Base-by-base conservation (phyloP, 306 rosid species). In the Calophaca sinica region DNA sequence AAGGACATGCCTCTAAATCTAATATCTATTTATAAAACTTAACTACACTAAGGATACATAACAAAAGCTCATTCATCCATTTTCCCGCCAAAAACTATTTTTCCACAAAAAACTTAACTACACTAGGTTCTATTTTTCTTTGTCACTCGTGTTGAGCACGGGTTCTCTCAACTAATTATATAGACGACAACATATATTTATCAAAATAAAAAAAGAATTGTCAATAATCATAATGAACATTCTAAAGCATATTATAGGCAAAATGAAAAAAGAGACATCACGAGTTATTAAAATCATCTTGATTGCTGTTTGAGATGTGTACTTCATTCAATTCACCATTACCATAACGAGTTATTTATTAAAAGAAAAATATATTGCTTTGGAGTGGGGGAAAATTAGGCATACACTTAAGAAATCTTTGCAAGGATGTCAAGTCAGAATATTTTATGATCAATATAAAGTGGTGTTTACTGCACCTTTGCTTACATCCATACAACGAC, bases 401-500 rank as follows among this genome's bases (percentile, higher is more conserved):
- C 73, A 75, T 50, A 58, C 33, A 67, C 75, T 71, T 52, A 57
- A 60, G 70, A 74, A 74, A 71, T 55, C 81, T 60, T 63, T 20
- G 78, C 75, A 73, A 73, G 59, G 68, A 49, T 68, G 75, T 20
- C 26, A 78, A 42, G 67, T 62, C 73, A 73, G 55, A 58, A 80
- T 70, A 66, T 38, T 38, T 54, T 68, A 71, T 70, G 49, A 75
- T 69, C 67, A 75, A 53, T 29, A 53, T 60, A 81, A 64, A 80
- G 46, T 61, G 81, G 83, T 77, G 72, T 79, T 79, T 73, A 78
- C 72, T 32, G 84, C 89, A 94, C 99, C 99, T 94, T 92, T 92
- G 96, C 93, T 89, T 74, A 92, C 91, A 85, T 92, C 99, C 96
- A 94, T 91, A 84, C 97, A 86, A 63, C 96, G 96, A 68, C 93